Conservation (phyloP, 2,329 filamentous ascomycete genomes). For the Arthrobotrys conoides region DNA sequence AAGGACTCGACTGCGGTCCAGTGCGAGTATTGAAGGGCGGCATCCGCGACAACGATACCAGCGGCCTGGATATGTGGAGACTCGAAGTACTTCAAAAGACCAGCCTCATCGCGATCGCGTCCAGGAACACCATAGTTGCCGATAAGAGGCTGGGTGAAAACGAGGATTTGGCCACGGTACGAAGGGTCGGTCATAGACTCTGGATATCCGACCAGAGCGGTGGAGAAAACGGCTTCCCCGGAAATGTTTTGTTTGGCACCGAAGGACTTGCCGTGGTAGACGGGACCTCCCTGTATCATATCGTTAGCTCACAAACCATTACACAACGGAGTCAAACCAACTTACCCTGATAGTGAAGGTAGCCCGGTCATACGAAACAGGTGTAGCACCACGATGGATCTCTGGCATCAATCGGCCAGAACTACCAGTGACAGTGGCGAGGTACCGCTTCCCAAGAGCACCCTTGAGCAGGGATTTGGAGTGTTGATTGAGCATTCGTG, state of each 20-base stretch:
- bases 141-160: conserved; percentile 97
- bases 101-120: conserved; percentile 84
- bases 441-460: conserved; percentile 69
- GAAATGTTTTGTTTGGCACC: conserved; percentile 97
- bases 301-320: conserved; percentile 61
- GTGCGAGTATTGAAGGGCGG: conserved; percentile 93
- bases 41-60: conserved; percentile 95
- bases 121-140: conserved; percentile 99
- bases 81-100: conserved; percentile 97
- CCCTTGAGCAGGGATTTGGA: conserved; percentile 69
- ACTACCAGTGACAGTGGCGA: conserved; percentile 79
- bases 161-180: conserved; percentile 93
- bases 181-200: conserved; percentile 93
- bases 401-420: conserved; percentile 78
- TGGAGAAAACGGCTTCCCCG: conserved; percentile 98
- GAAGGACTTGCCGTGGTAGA: conserved; percentile 96
- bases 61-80: conserved; percentile 97
- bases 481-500: conserved; percentile 70
- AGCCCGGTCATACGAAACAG: conserved; percentile 81
- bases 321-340: background rate
- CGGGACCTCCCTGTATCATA: conserved; percentile 81
- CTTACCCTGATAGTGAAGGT: conserved; percentile 92
- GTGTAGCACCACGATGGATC: conserved; percentile 73
- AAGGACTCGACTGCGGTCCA: conserved; percentile 98
- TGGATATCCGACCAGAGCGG: conserved; percentile 96